phyloP scores from a whole-genome alignment of 176 grass and related monocot species.

The Panicum miliaceum region DNA sequence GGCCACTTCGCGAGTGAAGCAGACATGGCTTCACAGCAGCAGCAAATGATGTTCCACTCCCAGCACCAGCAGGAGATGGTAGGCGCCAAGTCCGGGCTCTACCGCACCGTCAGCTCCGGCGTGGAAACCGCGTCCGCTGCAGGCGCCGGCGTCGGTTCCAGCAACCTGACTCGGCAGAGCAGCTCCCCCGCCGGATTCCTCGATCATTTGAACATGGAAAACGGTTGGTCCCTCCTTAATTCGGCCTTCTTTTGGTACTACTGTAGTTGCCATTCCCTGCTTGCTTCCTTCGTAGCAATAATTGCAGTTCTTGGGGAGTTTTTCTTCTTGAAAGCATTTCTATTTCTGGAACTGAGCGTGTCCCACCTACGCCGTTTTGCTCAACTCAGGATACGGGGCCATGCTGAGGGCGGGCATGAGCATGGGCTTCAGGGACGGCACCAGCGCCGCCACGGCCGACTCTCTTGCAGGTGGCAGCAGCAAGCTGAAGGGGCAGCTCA shows the following conservation, averaged over 20 bases:
- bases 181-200: slow-evolving; percentile 92
- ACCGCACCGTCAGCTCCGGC: slow-evolving; percentile 65
- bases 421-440: slow-evolving; percentile 54
- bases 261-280: slow-evolving; percentile 5
- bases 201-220: slow-evolving; percentile 76
- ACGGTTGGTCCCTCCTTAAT: slow-evolving; percentile 63
- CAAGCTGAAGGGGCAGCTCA: slow-evolving; percentile 76
- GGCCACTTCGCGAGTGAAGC: slow-evolving; percentile 62
- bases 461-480: slow-evolving; percentile 12
- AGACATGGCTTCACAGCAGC: slow-evolving; percentile 46
- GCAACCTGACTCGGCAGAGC: slow-evolving; percentile 74
- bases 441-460: slow-evolving; percentile 11
- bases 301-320: slow-evolving; percentile 45
- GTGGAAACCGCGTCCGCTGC: slow-evolving; percentile 44
- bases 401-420: slow-evolving; percentile 78
- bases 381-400: slow-evolving; percentile 63
- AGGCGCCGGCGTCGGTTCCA: background rate
- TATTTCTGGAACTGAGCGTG: slow-evolving; percentile 51
- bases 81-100: slow-evolving; percentile 53
- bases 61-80: slow-evolving; percentile 50
- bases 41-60: slow-evolving; percentile 81
- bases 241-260: slow-evolving; percentile 54
- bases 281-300: slow-evolving; percentile 43
- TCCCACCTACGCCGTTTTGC: slow-evolving; percentile 5
- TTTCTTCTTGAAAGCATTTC: slow-evolving; percentile 47